Conservation (phyloP, 2,329 filamentous ascomycete species). For the Botrytis squamosa region DNA sequence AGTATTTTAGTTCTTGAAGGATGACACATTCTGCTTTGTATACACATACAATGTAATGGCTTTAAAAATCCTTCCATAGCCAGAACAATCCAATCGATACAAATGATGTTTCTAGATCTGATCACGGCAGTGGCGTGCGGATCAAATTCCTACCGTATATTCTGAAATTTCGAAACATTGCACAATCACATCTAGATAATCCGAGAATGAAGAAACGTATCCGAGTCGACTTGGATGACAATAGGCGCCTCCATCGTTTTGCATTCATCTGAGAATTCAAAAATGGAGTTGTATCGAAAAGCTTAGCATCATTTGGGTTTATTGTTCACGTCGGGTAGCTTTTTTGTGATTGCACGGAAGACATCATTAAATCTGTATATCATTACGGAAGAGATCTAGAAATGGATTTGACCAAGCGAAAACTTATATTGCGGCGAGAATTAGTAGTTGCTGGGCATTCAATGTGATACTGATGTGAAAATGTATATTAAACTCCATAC, state of each 20-base stretch:
- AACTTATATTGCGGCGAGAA: neutral
- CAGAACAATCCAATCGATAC: conserved; percentile 4
- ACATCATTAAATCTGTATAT: neutral
- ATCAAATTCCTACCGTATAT: neutral
- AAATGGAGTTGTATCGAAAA: neutral
- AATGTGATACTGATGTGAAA: conserved; percentile 7
- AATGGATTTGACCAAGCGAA: neutral
- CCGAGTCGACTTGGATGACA: neutral
- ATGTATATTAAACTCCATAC: neutral
- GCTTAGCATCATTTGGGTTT: conserved; percentile 3
- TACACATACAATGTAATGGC: neutral
- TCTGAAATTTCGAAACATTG: neutral
- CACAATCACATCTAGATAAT: neutral
- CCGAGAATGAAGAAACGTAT: neutral
- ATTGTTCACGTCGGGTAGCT: neutral
- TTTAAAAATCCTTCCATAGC: neutral
- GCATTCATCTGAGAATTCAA: neutral
- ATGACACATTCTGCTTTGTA: neutral
- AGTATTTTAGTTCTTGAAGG: neutral
- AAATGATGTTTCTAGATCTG: neutral
- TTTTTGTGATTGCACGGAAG: neutral
- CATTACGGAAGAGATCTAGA: neutral
- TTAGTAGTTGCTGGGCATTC: neutral
- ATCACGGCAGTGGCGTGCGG: neutral
- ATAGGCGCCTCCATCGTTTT: conserved; percentile 1